Conservation (phyloP, 306 rosid species). For the Quercus gilva region DNA sequence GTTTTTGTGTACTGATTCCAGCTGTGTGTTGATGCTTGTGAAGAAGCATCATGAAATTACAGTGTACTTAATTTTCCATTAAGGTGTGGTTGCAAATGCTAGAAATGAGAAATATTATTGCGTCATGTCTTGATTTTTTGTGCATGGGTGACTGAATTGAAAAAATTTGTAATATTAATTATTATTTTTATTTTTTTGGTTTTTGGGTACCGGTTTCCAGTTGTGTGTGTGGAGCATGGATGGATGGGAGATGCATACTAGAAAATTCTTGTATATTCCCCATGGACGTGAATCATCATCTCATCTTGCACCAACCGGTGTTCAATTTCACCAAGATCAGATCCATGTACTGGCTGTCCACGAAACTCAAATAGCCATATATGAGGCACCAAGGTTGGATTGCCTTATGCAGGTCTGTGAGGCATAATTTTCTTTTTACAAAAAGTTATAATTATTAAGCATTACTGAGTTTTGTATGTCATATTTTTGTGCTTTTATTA, state of each 20-base stretch:
- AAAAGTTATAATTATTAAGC: background rate
- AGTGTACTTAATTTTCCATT: too few relatives aligned
- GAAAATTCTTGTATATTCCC: conserved; percentile 68
- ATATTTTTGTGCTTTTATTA: background rate
- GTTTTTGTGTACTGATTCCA: conserved; percentile 23
- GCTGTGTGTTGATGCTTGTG: conserved; percentile 53
- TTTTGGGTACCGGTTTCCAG: conserved; percentile 42
- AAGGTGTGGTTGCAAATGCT: too few relatives aligned
- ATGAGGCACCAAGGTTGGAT: conserved; percentile 84
- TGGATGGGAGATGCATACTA: conserved; percentile 88
- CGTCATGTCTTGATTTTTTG: too few relatives aligned
- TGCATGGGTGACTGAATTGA: too few relatives aligned
- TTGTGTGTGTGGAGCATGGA: conserved; percentile 94
- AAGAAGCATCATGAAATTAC: too few relatives aligned
- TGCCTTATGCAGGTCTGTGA: conserved; percentile 76
- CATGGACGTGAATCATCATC: conserved; percentile 56
- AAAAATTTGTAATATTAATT: too few relatives aligned
- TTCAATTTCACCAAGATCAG: conserved; percentile 93
- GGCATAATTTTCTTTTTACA: background rate
- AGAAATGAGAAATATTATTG: too few relatives aligned
- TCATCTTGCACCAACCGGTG: conserved; percentile 77
- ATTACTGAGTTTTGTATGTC: background rate
- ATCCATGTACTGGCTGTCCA: conserved; percentile 82
- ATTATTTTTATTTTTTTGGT: background rate
- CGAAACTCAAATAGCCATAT: conserved; percentile 92